Conservation (phyloP, 2,329 filamentous ascomycete genomes). For the Fusarium guadeloupense region DNA sequence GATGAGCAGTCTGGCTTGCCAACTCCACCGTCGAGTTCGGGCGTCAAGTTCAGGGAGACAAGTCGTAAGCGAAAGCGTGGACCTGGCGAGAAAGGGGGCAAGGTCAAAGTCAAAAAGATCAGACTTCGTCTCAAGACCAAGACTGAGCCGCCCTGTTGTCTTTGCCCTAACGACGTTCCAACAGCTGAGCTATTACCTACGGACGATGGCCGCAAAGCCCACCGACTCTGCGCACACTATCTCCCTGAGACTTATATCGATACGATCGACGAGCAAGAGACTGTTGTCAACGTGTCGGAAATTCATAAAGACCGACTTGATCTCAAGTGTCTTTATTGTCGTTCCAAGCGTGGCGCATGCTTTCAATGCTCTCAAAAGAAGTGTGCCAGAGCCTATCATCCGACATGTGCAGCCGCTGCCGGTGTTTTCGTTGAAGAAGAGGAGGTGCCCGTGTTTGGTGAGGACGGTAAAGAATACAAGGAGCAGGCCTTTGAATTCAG, state of each 20-base stretch:
- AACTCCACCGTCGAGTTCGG: slow-evolving; percentile 80
- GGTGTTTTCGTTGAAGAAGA: slow-evolving; percentile 92
- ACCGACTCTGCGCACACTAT: slow-evolving; percentile 88
- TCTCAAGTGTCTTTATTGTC: slow-evolving; percentile 93
- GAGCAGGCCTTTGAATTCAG: slow-evolving; percentile 92
- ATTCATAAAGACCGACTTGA: slow-evolving; percentile 89
- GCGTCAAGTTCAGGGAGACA: slow-evolving; percentile 69
- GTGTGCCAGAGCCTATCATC: slow-evolving; percentile 91
- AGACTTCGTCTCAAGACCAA: slow-evolving; percentile 78
- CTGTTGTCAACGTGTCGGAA: slow-evolving; percentile 79
- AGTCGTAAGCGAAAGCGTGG: slow-evolving; percentile 69
- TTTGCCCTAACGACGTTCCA: slow-evolving; percentile 91
- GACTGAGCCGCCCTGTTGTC: slow-evolving; percentile 81
- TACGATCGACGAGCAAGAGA: slow-evolving; percentile 73
- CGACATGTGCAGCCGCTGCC: slow-evolving; percentile 90
- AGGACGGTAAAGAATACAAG: slow-evolving; percentile 92
- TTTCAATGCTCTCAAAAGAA: slow-evolving; percentile 97
- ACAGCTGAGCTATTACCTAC: slow-evolving; percentile 85
- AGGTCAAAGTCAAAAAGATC: slow-evolving; percentile 77
- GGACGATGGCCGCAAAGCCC: slow-evolving; percentile 86
- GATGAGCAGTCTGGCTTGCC: slow-evolving; percentile 74
- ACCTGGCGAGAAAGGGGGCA: slow-evolving; percentile 49
- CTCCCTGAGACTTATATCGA: slow-evolving; percentile 92
- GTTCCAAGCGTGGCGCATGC: slow-evolving; percentile 92
- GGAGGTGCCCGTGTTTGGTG: slow-evolving; percentile 84